Conservation (phyloP, 2,329 filamentous ascomycete species). For the Aspergillus oerlinghausenensis region DNA sequence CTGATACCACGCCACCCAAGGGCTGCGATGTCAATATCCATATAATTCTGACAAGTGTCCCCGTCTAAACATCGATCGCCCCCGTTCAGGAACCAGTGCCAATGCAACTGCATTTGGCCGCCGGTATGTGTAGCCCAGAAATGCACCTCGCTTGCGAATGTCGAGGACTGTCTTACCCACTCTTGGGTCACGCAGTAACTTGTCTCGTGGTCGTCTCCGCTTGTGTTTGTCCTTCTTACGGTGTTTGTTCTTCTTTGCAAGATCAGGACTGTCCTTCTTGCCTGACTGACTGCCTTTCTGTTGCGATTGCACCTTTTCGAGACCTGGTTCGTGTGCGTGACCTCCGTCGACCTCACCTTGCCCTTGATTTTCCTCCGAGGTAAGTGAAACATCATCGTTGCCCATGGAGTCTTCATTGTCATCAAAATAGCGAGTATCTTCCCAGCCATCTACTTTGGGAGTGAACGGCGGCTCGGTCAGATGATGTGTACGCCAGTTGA, state of each 20-base stretch:
- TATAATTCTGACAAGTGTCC: constrained; percentile 24
- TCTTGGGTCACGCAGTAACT: constrained; percentile 68
- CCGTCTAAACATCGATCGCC: constrained; percentile 21
- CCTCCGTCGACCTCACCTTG: constrained; percentile 7
- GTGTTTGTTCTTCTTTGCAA: constrained; percentile 2
- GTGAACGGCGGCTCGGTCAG: constrained; percentile 70
- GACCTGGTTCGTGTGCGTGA: neutral
- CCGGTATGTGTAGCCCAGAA: constrained; percentile 85
- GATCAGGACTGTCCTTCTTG: constrained; percentile 17
- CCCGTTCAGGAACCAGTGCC: constrained; percentile 31
- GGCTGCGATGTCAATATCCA: constrained; percentile 7
- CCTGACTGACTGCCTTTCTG: neutral
- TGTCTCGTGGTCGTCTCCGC: constrained; percentile 77
- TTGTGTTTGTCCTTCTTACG: constrained; percentile 53
- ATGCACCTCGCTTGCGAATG: constrained; percentile 75
- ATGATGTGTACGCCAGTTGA: constrained; percentile 74
- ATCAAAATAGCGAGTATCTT: constrained; percentile 87
- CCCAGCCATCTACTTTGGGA: constrained; percentile 62
- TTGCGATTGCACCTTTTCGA: neutral
- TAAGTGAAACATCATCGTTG: constrained; percentile 9
- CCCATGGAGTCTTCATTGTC: constrained; percentile 57
- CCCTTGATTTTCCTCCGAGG: constrained; percentile 9
- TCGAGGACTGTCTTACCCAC: constrained; percentile 67
- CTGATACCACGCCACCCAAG: neutral
- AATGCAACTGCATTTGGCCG: constrained; percentile 35